These are phyloP conservation scores for Globisporangium barbulae DNA, from an alignment of 352 stramenopile genomes.

Conservation along the genomic window DNA sequence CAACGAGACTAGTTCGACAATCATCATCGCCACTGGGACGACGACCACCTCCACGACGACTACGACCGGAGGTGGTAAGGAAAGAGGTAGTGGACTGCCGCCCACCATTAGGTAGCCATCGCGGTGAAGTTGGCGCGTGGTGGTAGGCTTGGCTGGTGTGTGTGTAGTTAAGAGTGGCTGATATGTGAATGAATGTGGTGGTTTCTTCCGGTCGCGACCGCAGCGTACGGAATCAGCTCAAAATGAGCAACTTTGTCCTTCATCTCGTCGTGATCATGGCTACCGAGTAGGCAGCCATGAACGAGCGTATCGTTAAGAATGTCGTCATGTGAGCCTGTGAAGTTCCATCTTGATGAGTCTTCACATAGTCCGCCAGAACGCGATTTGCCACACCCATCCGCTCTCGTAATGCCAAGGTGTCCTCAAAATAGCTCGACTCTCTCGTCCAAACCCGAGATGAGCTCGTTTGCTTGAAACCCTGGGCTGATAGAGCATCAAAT, in stretches of 20 bases:
- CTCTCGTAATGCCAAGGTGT: not conserved
- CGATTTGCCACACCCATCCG: too few relatives aligned
- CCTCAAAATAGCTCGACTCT: not conserved
- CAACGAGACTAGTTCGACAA: not conserved
- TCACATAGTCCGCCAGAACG: too few relatives aligned
- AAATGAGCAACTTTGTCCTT: not conserved
- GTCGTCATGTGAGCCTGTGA: too few relatives aligned
- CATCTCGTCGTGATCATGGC: not conserved
- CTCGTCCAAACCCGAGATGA: not conserved
- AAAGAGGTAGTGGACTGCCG: not conserved
- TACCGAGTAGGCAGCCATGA: too few relatives aligned
- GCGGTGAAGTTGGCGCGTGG: too few relatives aligned
- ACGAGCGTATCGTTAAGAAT: too few relatives aligned
- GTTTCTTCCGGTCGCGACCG: not conserved
- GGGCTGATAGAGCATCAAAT: not conserved
- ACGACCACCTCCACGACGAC: not conserved
- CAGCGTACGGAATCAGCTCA: not conserved
- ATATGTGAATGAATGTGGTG: not conserved
- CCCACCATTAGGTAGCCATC: not conserved
- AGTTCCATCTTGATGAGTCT: too few relatives aligned
- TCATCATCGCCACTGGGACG: not conserved
- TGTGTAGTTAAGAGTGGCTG: not conserved
- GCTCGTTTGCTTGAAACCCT: too few relatives aligned
- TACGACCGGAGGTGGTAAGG: not conserved
- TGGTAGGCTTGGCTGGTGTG: not conserved